These are phyloP conservation scores for Sphaceloma murrayae DNA, from an alignment of 2,329 filamentous ascomycete genomes.

Conservation along the genomic window DNA sequence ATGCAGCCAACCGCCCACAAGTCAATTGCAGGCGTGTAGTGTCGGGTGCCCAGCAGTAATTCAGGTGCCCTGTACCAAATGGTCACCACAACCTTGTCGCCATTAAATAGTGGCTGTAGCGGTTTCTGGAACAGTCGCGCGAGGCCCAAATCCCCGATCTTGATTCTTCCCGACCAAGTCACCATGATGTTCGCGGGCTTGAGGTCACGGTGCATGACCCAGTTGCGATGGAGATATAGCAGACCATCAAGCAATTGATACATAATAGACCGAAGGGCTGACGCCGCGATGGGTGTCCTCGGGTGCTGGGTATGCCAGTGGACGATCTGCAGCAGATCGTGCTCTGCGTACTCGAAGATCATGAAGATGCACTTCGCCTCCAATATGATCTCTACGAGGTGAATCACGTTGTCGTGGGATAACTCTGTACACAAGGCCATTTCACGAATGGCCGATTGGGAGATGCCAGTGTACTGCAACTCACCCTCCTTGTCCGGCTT, in stretches of 20 bases:
- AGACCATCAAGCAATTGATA: conserved; percentile 93
- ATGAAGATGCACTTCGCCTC: conserved; percentile 99
- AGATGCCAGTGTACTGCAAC: conserved; percentile 93
- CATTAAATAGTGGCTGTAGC: conserved; percentile 78
- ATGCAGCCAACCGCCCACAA: conserved; percentile 98
- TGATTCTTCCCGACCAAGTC: conserved; percentile 77
- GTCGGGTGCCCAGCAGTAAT: conserved; percentile 79
- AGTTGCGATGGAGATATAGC: conserved; percentile 89
- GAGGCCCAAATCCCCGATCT: conserved; percentile 88
- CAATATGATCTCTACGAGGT: conserved; percentile 86
- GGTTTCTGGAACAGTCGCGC: conserved; percentile 92
- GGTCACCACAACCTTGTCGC: conserved; percentile 96
- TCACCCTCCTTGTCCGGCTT: conserved; percentile 98
- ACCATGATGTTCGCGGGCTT: conserved; percentile 99
- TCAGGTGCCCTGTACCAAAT: conserved; percentile 99
- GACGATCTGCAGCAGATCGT: conserved; percentile 94
- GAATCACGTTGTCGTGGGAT: conserved; percentile 78
- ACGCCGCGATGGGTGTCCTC: conserved; percentile 75
- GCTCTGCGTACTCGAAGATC: conserved; percentile 98
- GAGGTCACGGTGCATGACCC: conserved; percentile 92
- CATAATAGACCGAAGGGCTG: conserved; percentile 86
- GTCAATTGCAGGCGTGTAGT: conserved; percentile 95
- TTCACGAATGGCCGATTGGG: conserved; percentile 91
- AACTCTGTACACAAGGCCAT: conserved; percentile 96
- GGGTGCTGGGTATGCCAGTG: conserved; percentile 91